A percentile compares a stretch with the other conserved stretches of the same genome.
These are phyloP conservation scores for Cercospora sp. DNA, from an alignment of 2,329 filamentous ascomycete species.

Conservation along the genomic window DNA sequence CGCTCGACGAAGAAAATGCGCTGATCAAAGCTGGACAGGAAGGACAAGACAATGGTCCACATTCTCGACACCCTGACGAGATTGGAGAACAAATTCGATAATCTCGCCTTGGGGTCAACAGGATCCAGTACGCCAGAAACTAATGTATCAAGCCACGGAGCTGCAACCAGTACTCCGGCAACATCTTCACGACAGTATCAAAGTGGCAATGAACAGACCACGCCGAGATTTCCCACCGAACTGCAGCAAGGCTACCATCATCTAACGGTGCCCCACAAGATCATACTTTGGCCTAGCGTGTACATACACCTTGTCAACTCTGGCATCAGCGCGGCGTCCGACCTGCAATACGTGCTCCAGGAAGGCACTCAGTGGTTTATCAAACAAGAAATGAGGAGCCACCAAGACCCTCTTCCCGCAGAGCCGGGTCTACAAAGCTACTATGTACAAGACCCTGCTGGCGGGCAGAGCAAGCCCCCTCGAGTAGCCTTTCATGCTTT, in stretches of 20 bases:
- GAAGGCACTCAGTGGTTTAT: constrained; percentile 45
- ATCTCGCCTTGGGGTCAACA: constrained; percentile 28
- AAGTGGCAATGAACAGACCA: constrained; percentile 11
- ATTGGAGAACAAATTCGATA: constrained; percentile 59
- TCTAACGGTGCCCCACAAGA: constrained; percentile 51
- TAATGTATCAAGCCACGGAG: constrained; percentile 12
- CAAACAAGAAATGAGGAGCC: constrained; percentile 38
- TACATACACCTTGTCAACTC: constrained; percentile 41
- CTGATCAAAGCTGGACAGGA: constrained; percentile 44
- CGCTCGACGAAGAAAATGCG: neutral
- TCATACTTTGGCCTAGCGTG: constrained; percentile 51
- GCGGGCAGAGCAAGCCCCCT: constrained; percentile 19
- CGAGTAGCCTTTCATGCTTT: constrained; percentile 41
- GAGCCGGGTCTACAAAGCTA: constrained; percentile 34
- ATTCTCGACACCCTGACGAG: constrained; percentile 59
- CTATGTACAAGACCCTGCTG: constrained; percentile 19
- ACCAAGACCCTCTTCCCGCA: constrained; percentile 33
- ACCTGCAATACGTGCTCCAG: constrained; percentile 41
- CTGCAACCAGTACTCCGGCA: constrained; percentile 15
- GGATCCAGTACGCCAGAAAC: constrained; percentile 24
- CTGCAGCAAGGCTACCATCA: constrained; percentile 33
- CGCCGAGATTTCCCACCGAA: constrained; percentile 22
- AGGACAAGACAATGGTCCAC: constrained; percentile 63
- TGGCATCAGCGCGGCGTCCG: constrained; percentile 36
- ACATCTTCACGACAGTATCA: constrained; percentile 17